A percentile compares a stretch with the other conserved stretches of the same genome.
Evolutionary conservation across 768 basidiomycete species (phyloP).

Genomic region (Cystofilobasidium capitatum): DNA sequence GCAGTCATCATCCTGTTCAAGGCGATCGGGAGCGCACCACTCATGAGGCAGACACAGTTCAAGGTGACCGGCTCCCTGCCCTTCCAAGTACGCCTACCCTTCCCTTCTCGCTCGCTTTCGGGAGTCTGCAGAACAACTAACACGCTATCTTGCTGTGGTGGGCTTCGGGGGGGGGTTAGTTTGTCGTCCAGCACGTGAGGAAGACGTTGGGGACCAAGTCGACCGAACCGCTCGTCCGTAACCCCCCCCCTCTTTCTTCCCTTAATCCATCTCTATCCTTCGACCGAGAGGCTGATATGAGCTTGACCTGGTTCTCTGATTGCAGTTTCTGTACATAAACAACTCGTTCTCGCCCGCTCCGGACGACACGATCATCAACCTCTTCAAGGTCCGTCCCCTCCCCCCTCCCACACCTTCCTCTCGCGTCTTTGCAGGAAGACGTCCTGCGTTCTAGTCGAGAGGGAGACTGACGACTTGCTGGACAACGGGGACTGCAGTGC

Average conservation of each 20-base stretch:
- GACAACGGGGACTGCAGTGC: constrained; percentile 45
- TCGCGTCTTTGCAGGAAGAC: background rate
- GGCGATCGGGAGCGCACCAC: constrained; percentile 92
- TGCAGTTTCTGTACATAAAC: constrained; percentile 52
- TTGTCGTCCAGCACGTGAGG: constrained; percentile 2
- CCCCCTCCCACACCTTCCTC: background rate
- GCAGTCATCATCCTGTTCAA: constrained; percentile 88
- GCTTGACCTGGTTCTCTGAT: background rate
- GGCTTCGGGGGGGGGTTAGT: background rate
- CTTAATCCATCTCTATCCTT: background rate
- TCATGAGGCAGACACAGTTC: constrained; percentile 98
- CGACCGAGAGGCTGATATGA: background rate
- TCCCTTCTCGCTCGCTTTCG: background rate
- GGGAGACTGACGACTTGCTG: background rate
- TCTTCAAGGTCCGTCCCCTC: constrained; percentile 53
- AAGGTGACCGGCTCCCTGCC: constrained; percentile 90
- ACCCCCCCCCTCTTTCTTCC: background rate
- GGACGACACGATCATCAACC: constrained; percentile 67
- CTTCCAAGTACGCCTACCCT: constrained; percentile 55
- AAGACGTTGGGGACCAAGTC: constrained; percentile 17
- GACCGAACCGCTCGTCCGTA: constrained; percentile 23
- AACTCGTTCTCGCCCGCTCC: constrained; percentile 72
- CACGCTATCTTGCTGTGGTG: background rate
- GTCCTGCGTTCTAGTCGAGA: background rate
- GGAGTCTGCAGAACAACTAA: background rate